Conservation (phyloP, 139 green algal genomes). For the Chlamydomonas schloesseri region DNA sequence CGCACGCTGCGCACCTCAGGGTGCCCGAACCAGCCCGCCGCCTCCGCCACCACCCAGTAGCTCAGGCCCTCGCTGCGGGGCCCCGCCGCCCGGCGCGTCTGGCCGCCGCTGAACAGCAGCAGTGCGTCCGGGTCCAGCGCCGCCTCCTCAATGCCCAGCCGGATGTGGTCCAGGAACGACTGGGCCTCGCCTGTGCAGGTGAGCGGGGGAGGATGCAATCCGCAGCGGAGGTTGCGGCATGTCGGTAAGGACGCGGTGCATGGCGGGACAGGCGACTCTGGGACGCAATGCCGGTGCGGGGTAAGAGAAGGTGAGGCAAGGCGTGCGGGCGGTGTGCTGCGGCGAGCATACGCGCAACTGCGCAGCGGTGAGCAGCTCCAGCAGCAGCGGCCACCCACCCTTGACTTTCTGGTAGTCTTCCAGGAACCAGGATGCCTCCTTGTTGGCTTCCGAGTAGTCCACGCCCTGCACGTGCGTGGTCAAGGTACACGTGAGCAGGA, state of each 20-base stretch:
- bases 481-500: too few species aligned
- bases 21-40: slow-evolving; percentile 74
- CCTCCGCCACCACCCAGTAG: slow-evolving; percentile 87
- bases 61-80: slow-evolving; percentile 80
- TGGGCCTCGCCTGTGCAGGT: slow-evolving; percentile 70
- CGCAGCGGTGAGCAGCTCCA: too few species aligned
- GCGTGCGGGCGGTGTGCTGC: too few species aligned
- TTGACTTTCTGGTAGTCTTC: slow-evolving; percentile 83
- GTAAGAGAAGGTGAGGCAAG: too few species aligned
- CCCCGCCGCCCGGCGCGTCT: slow-evolving; percentile 76
- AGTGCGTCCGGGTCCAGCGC: slow-evolving; percentile 72
- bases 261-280: too few species aligned
- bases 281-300: too few species aligned
- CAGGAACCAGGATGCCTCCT: slow-evolving; percentile 77
- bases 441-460: slow-evolving; percentile 63
- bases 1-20: too few species aligned
- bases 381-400: background rate
- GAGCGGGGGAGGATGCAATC: background rate
- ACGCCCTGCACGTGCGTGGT: too few species aligned
- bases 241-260: background rate
- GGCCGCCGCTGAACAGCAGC: slow-evolving; percentile 84
- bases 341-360: too few species aligned
- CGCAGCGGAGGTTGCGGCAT: background rate
- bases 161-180: slow-evolving; percentile 90
- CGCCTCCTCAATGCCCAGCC: slow-evolving; percentile 79